Evolutionary conservation across 176 grass and related monocot genomes (phyloP).

Genomic region (Lolium multiflorum): DNA sequence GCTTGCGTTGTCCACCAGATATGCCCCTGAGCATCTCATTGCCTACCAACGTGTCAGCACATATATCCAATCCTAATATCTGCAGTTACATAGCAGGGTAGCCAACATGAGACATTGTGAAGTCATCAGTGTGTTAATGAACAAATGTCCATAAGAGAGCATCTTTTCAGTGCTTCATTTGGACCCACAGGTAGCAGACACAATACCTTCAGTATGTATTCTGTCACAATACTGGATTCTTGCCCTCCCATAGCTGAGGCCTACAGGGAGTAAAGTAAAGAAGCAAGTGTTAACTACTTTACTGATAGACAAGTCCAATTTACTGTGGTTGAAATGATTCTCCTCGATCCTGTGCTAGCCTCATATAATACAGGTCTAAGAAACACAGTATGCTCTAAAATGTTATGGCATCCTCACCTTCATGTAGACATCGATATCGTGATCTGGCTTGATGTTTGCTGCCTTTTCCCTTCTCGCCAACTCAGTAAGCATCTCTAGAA

Average conservation of each 20-base stretch:
- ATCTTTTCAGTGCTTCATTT: conserved; percentile 14
- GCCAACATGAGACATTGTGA: conserved; percentile 23
- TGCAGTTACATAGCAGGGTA: conserved; percentile 41
- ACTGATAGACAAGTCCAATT: not conserved
- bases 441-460: conserved; percentile 85
- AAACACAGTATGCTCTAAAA: not conserved
- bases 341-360: too few relatives aligned
- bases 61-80: conserved; percentile 90
- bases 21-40: conserved; percentile 93
- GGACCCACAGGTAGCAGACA: conserved; percentile 15
- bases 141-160: not conserved
- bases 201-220: conserved; percentile 92
- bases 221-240: conserved; percentile 78
- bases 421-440: conserved; percentile 93
- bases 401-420: conserved; percentile 53
- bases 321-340: conserved; percentile 16
- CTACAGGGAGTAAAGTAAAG: conserved; percentile 49
- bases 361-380: not conserved
- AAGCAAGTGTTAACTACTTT: conserved; percentile 30
- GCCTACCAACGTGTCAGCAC: conserved; percentile 90
- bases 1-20: conserved; percentile 91
- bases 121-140: conserved; percentile 28
- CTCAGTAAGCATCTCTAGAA: conserved; percentile 84
- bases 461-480: conserved; percentile 84
- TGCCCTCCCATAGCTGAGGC: conserved; percentile 78